phyloP scores from a whole-genome alignment of 2,329 filamentous ascomycete genomes.

The Fusarium sp. region DNA sequence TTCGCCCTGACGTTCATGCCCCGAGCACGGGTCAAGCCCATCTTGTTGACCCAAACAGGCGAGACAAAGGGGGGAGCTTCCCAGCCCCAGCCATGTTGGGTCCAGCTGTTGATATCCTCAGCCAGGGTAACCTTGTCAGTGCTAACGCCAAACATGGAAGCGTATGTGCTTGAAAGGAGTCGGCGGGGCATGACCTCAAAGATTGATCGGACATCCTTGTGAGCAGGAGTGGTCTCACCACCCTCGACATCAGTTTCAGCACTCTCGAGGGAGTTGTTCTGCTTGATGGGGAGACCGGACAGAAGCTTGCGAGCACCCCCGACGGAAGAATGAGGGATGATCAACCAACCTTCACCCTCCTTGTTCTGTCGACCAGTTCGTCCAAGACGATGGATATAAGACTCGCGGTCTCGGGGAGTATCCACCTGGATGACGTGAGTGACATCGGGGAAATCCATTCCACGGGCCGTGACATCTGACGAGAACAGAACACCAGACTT shows the following conservation, averaged over 20 bases:
- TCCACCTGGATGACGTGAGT: conserved; percentile 84
- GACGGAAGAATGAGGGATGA: conserved; percentile 69
- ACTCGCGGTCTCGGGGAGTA: conserved; percentile 71
- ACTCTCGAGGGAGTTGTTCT: conserved; percentile 62
- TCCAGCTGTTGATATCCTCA: conserved; percentile 66
- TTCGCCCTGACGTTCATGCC: conserved; percentile 51
- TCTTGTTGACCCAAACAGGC: conserved; percentile 43
- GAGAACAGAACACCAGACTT: conserved; percentile 76
- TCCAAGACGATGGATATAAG: conserved; percentile 82
- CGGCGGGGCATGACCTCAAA: conserved; percentile 54
- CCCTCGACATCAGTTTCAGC: conserved; percentile 66
- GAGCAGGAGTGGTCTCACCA: conserved; percentile 58
- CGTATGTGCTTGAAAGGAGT: conserved; percentile 60
- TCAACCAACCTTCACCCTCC: conserved; percentile 76
- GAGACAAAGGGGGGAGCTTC: conserved; percentile 56
- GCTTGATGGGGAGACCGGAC: conserved; percentile 69
- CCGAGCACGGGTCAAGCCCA: conserved; percentile 45
- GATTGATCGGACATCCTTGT: conserved; percentile 57
- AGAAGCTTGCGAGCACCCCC: conserved; percentile 62
- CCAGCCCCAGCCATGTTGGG: conserved; percentile 64
- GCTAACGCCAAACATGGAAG: conserved; percentile 66
- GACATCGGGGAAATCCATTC: conserved; percentile 86
- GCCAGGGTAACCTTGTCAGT: conserved; percentile 56
- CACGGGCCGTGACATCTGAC: conserved; percentile 83
- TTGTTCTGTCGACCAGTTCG: conserved; percentile 82